phyloP scores from a whole-genome alignment of 345 rosid species.

The Populus alba region DNA sequence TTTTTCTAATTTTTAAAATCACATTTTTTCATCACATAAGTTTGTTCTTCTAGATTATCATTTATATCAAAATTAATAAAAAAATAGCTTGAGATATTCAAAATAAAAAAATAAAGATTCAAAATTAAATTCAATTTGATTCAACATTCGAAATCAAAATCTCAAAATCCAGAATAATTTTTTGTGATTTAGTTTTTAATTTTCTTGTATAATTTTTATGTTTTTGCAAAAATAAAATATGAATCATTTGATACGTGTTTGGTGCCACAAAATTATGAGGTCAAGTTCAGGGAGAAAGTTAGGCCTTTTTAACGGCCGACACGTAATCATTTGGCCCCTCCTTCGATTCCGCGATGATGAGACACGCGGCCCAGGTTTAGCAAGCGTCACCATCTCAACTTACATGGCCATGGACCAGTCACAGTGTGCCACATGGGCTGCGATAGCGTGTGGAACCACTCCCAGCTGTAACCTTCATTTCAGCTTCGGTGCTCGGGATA shows the following conservation, averaged over 20 bases:
- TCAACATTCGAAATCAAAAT: no score
- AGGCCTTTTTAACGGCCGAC: constrained; percentile 39
- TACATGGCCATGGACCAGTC: not conserved
- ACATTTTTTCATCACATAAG: no score
- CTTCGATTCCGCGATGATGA: constrained; percentile 1
- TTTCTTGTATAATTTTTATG: no score
- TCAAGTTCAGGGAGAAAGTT: constrained; percentile 14
- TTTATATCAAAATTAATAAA: no score
- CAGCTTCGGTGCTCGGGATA: no score
- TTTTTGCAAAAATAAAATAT: not conserved
- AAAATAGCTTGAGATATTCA: no score
- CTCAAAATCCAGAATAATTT: no score
- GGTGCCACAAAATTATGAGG: constrained; percentile 19
- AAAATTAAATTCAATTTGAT: no score
- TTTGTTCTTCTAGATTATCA: no score
- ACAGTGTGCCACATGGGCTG: not conserved
- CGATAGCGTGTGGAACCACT: not conserved
- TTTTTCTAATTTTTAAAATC: no score
- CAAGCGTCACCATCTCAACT: constrained; percentile 3
- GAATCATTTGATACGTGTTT: not conserved
- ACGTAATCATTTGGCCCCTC: constrained; percentile 23
- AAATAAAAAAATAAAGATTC: no score
- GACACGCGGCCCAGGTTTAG: constrained; percentile 22
- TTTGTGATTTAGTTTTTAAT: no score
- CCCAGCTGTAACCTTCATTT: not conserved